Conservation (phyloP, 140 eudicot species). For the Ambrosia hybrid region DNA sequence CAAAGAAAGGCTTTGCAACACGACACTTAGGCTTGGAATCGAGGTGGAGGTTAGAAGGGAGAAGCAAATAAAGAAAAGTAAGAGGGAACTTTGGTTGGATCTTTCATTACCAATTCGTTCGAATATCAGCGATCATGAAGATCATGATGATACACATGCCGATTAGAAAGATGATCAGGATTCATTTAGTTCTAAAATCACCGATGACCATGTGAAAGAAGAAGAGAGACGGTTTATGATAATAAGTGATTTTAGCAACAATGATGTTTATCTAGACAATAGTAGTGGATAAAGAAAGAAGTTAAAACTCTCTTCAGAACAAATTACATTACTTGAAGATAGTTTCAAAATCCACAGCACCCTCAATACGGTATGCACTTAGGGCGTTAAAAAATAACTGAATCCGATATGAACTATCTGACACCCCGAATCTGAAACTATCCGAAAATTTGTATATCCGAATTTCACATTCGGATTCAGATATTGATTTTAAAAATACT, state of each 20-base stretch:
- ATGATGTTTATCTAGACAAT: slow-evolving; percentile 2
- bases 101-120: slow-evolving; percentile 25
- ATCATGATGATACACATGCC: background rate
- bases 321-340: no score
- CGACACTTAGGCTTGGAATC: slow-evolving; percentile 26
- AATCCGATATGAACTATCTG: no score
- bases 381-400: no score
- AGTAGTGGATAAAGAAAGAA: no score
- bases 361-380: no score
- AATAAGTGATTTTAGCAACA: slow-evolving; percentile 17
- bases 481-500: no score
- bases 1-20: slow-evolving; percentile 18
- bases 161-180: slow-evolving; percentile 14
- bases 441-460: no score
- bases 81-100: slow-evolving; percentile 16
- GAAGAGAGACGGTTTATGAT: slow-evolving; percentile 1
- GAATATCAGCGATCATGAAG: slow-evolving; percentile 5
- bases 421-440: no score
- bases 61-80: slow-evolving; percentile 10
- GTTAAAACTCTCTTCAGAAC: no score
- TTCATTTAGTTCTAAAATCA: slow-evolving; percentile 10
- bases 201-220: slow-evolving; percentile 11
- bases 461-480: no score
- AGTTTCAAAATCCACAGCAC: no score
- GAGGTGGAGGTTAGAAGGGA: slow-evolving; percentile 17